phyloP scores from a whole-genome alignment of 306 rosid genomes.

The Fagus crenata region DNA sequence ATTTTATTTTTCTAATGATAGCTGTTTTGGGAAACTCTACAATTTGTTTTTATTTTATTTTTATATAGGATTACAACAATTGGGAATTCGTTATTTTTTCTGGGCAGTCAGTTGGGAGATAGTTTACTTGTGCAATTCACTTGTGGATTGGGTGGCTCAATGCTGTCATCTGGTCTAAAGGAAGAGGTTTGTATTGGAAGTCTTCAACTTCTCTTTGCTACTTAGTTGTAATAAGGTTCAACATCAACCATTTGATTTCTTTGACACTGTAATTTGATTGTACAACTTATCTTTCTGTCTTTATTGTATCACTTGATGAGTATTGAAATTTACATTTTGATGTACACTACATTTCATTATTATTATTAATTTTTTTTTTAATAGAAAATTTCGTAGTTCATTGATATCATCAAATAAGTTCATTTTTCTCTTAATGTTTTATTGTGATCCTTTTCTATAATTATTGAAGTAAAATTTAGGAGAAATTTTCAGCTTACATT shows the following conservation, averaged over 20 bases:
- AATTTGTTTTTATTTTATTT: constrained; percentile 21
- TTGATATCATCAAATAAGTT: not conserved
- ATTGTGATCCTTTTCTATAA: not conserved
- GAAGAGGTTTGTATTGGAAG: constrained; percentile 69
- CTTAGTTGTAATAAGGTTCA: constrained; percentile 8
- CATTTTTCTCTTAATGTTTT: constrained; percentile 16
- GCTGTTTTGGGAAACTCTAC: constrained; percentile 25
- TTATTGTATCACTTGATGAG: no score
- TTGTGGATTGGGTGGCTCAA: constrained; percentile 63
- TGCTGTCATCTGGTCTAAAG: constrained; percentile 59
- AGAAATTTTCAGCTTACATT: constrained; percentile 31
- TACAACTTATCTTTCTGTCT: no score
- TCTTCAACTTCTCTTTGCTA: constrained; percentile 21
- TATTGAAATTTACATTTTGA: no score
- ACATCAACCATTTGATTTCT: not conserved
- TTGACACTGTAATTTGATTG: no score
- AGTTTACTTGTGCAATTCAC: constrained; percentile 94
- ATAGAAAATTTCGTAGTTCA: not conserved
- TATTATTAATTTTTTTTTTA: not conserved
- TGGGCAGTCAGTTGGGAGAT: constrained; percentile 93
- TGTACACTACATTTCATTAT: no score
- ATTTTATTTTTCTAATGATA: constrained; percentile 16
- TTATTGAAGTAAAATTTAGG: constrained; percentile 1
- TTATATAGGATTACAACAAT: constrained; percentile 70
- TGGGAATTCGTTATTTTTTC: constrained; percentile 79